Conservation (phyloP, 352 stramenopile genomes). For the Phytophthora ohioensis region DNA sequence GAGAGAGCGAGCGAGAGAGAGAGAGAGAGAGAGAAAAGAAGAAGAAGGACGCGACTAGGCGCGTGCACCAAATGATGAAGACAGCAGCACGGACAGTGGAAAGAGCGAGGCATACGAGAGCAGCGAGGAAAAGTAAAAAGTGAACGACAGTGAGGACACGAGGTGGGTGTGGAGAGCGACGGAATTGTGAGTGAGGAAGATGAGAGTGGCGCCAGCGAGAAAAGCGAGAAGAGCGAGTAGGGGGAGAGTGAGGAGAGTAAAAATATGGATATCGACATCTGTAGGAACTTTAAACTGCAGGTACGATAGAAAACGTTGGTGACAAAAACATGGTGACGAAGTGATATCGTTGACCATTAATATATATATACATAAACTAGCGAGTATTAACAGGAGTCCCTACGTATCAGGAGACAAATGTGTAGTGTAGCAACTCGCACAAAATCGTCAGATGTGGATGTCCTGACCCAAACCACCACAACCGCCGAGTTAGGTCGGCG, state of each 20-base stretch:
- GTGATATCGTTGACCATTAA: background rate
- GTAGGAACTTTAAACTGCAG: background rate
- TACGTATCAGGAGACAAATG: background rate
- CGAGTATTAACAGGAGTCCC: no score
- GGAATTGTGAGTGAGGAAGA: background rate
- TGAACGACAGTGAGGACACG: background rate
- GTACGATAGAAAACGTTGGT: background rate
- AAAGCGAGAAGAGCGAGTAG: background rate
- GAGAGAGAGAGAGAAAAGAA: no score
- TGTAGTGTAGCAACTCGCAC: no score
- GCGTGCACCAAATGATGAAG: no score
- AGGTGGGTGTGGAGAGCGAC: background rate
- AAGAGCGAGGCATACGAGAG: no score
- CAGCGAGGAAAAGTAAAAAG: background rate
- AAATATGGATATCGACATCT: background rate
- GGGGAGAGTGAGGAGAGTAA: background rate
- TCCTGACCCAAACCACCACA: no score
- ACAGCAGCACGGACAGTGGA: no score
- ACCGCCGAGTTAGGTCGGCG: no score
- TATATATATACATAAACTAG: no score
- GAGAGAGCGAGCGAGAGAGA: no score
- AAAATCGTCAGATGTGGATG: no score
- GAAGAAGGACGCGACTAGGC: no score
- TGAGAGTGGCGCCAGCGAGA: background rate
- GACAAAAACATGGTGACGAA: background rate